Evolutionary conservation across 805 yeast species (phyloP).

Genomic region (Teunomyces aglyptinius): DNA sequence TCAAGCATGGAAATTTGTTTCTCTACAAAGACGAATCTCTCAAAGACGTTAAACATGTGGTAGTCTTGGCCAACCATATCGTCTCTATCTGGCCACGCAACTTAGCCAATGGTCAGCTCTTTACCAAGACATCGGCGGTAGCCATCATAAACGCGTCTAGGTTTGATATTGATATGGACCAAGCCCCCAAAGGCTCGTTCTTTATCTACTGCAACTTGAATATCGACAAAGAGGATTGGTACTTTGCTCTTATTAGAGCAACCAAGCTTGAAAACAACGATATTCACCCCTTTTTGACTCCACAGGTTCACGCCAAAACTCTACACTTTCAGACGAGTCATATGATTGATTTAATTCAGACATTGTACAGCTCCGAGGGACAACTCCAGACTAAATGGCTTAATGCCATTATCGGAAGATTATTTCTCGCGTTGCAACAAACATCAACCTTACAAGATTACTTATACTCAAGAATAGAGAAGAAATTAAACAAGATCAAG

Average conservation of each 20-base stretch:
- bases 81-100: slow-evolving; percentile 85
- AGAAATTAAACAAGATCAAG: slow-evolving; percentile 74
- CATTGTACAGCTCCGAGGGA: slow-evolving; percentile 77
- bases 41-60: slow-evolving; percentile 70
- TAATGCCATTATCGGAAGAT: slow-evolving; percentile 80
- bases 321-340: slow-evolving; percentile 69
- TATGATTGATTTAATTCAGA: slow-evolving; percentile 70
- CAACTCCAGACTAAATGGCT: slow-evolving; percentile 86
- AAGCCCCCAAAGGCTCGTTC: slow-evolving; percentile 39
- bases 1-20: slow-evolving; percentile 86
- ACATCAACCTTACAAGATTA: slow-evolving; percentile 64
- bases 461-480: slow-evolving; percentile 58
- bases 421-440: slow-evolving; percentile 72
- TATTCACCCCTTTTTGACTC: slow-evolving; percentile 26
- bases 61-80: slow-evolving; percentile 68
- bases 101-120: slow-evolving; percentile 71
- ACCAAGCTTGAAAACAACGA: slow-evolving; percentile 30
- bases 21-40: slow-evolving; percentile 71
- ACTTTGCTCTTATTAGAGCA: slow-evolving; percentile 78
- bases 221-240: slow-evolving; percentile 89
- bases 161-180: slow-evolving; percentile 10
- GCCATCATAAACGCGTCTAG: slow-evolving; percentile 51
- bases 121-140: slow-evolving; percentile 76
- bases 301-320: slow-evolving; percentile 67
- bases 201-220: slow-evolving; percentile 77